Base-by-base conservation (phyloP, 345 rosid species). In the Garcia nutans region DNA sequence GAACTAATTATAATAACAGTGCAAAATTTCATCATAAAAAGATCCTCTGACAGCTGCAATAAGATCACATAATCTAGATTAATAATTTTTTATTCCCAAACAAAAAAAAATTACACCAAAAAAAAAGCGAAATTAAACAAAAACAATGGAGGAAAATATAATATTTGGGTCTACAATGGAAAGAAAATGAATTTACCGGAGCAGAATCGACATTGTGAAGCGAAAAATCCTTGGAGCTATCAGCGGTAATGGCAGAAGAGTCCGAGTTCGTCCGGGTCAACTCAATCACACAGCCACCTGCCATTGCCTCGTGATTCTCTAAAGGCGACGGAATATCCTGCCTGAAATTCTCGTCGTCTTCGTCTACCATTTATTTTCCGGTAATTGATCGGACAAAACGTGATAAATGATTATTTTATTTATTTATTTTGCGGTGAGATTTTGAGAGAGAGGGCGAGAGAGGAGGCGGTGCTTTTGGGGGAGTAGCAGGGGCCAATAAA, bases 221-320 rank as follows among this genome's bases (percentile, higher is more conserved):
- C 75, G 62, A 73, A 55, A 31, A 65, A 33, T 62, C 28, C 54
- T 31, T 79, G 50, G 75, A 83, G 74, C 61, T 69, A 64, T 81
- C 82, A 47, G 77, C 79, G 23, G 86, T 81, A 13, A 82, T 17
- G 68, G 64, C 89, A 7, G 90, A 86, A 41, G 85, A 84, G 65
- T 63, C 82, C 70, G 89, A 86, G 81, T 73, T 78, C 59, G 82
- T 56, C 9, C 54, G 79, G 65, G 82, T 70, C 80, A 84, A 83
- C 75, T 82, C 80, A 73, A 64, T 71, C 65, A 31, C 41, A 76
- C 85, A 79, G 28, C 74, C 79, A 19, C 23, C 67, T 0, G 57
- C 71, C 67, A 67, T 67, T 31, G 62, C 70, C 42, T 20, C 56
- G 9, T 68, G 88, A 88, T 88, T 84, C 79, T 77, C 76, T n/a